A percentile compares a stretch with the other conserved stretches of the same genome.
These are phyloP conservation scores for Bipolaris sorokiniana DNA, from an alignment of 2,329 filamentous ascomycete genomes.

Conservation along the genomic window DNA sequence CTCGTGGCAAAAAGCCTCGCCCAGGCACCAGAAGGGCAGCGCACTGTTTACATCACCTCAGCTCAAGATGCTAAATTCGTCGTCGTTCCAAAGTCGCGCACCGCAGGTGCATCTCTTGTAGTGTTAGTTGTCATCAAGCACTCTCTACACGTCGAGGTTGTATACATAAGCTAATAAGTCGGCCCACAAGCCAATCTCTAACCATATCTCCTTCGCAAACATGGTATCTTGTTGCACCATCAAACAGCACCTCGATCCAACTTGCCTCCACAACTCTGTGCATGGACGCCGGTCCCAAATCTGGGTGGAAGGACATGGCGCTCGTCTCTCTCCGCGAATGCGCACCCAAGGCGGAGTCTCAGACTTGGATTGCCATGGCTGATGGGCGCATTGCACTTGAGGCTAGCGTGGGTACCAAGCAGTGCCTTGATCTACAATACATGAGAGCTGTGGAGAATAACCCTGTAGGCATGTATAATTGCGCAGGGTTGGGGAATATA, in stretches of 20 bases:
- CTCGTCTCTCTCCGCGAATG: slow-evolving; percentile 36
- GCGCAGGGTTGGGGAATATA: slow-evolving; percentile 38
- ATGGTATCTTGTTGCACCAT: slow-evolving; percentile 34
- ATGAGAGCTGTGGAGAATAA: slow-evolving; percentile 39
- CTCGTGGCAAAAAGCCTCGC: slow-evolving; percentile 30
- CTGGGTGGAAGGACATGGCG: slow-evolving; percentile 44
- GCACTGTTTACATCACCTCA: slow-evolving; percentile 39
- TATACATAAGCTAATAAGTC: neutral
- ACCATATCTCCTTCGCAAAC: slow-evolving; percentile 35
- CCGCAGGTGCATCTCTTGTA: slow-evolving; percentile 29
- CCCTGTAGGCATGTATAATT: slow-evolving; percentile 41
- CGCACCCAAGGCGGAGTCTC: slow-evolving; percentile 25
- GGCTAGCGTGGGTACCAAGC: slow-evolving; percentile 11
- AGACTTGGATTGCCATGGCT: slow-evolving; percentile 37
- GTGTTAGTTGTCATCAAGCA: slow-evolving; percentile 24
- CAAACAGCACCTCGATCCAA: slow-evolving; percentile 33
- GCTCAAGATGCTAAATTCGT: slow-evolving; percentile 38
- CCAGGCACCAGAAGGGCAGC: slow-evolving; percentile 35
- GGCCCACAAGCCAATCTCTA: slow-evolving; percentile 25
- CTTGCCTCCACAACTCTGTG: slow-evolving; percentile 37
- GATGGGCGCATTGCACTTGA: slow-evolving; percentile 36
- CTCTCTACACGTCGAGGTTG: neutral
- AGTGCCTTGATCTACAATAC: slow-evolving; percentile 44
- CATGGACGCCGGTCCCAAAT: slow-evolving; percentile 39
- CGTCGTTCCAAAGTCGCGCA: slow-evolving; percentile 34